Percentiles rank a stretch among this genome's conserved stretches.
Evolutionary conservation across 495 filamentous ascomycete species (phyloP).

Genomic region (Parachaetomium inaequale): DNA sequence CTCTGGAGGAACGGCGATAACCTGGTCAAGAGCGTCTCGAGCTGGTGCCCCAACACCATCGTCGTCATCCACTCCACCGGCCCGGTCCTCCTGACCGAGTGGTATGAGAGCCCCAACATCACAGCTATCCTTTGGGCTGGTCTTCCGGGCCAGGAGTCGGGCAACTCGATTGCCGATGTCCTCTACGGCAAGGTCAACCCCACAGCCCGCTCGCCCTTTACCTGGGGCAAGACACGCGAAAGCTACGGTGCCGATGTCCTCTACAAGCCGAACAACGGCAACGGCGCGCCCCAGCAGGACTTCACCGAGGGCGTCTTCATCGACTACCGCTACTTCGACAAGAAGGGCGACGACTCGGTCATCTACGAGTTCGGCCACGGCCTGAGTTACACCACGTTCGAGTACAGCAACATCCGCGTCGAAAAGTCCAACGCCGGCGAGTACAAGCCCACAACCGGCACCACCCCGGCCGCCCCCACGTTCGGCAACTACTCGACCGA

Average conservation of each 20-base stretch:
- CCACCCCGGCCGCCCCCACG: constrained; percentile 61
- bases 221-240: constrained; percentile 68
- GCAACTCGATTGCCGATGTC: constrained; percentile 85
- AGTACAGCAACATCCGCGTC: constrained; percentile 71
- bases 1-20: constrained; percentile 79
- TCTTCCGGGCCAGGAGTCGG: constrained; percentile 86
- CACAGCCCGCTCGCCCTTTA: constrained; percentile 81
- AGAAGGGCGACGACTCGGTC: constrained; percentile 64
- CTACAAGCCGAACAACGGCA: constrained; percentile 69
- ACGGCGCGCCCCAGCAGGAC: constrained; percentile 68
- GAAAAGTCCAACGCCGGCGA: constrained; percentile 43
- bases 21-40: constrained; percentile 72
- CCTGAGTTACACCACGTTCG: constrained; percentile 82
- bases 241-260: constrained; percentile 75
- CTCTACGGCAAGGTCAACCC: constrained; percentile 90
- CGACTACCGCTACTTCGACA: constrained; percentile 91
- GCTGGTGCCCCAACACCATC: constrained; percentile 82
- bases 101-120: constrained; percentile 81
- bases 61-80: constrained; percentile 87
- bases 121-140: constrained; percentile 94
- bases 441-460: constrained; percentile 67
- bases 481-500: constrained; percentile 65
- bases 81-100: constrained; percentile 72
- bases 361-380: constrained; percentile 92
- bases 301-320: constrained; percentile 88